Evolutionary conservation across 148 eudicot species (phyloP), one percentile per base, ranked within the genome.

Genomic region (Camellia lanceoleosa): DNA sequence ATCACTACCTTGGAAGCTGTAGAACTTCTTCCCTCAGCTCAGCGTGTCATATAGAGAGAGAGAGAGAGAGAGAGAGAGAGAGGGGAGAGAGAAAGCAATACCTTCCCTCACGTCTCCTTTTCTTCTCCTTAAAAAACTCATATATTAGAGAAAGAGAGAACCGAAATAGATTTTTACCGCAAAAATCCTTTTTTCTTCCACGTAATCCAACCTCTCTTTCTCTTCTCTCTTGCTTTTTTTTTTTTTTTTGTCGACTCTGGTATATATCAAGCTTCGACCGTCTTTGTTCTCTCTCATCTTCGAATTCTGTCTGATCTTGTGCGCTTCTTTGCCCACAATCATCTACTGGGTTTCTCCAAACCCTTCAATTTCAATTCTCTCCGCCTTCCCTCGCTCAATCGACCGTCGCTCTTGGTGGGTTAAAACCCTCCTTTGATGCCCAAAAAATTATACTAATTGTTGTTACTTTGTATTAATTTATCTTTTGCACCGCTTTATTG

Each of bases 151-250:
- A 70, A 64, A 79, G 60, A 79, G 18, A 55, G 0, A 23, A 46
- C 16, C 3, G 4, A 3, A 1, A 6, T 2, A 59, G 19, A 51
- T 8, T 68, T 42, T 72, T 49, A 43, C 76, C 11, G 42, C 12
- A 6, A 38, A 75, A 67, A 67, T 75, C 64, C 11, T 55, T 59
- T 30, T 70, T 79, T 64, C 85, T 79, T 85, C 85, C 81, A 85
- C 88, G 90, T 83, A 82, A 87, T 78, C 83, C 41, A 62, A 85
- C 51, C 71, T 77, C 75, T 66, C n/a, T 13, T 58, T 12, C 66
- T 58, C 64, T n/a, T 68, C 60, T 75, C 51, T 68, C 75, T 7
- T 59, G 2, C 78, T 42, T 15, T 69, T 19, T 69, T 44, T 10
- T 46, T 4, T 44, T 46, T 19, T n/a, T 20, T 15, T 3, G 38